phyloP scores from a whole-genome alignment of 306 rosid species.

The Vigna radiata region DNA sequence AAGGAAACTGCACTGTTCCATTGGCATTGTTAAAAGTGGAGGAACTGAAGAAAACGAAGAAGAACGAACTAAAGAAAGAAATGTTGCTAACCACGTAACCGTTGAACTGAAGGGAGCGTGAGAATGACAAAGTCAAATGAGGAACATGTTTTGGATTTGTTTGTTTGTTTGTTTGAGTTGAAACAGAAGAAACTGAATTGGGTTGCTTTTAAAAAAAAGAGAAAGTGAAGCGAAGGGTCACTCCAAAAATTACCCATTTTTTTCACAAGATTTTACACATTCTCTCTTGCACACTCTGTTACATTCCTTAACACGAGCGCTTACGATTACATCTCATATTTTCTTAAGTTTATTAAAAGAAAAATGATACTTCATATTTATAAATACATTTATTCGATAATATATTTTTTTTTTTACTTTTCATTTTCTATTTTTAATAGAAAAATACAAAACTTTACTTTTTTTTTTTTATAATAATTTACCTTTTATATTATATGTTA shows the following conservation, averaged over 20 bases:
- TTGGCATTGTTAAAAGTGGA: not conserved
- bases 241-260: not conserved
- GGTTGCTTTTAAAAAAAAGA: not conserved
- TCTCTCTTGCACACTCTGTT: too few relatives aligned
- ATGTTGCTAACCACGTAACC: constrained; percentile 4
- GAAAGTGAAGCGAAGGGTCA: not conserved
- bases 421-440: too few relatives aligned
- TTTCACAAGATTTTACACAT: too few relatives aligned
- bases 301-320: too few relatives aligned
- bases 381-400: too few relatives aligned
- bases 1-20: not conserved
- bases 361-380: too few relatives aligned
- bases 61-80: not conserved
- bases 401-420: too few relatives aligned
- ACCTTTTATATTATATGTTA: too few relatives aligned
- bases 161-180: constrained; percentile 1
- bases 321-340: too few relatives aligned
- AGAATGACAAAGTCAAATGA: not conserved
- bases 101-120: not conserved
- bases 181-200: not conserved
- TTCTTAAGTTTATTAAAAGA: too few relatives aligned
- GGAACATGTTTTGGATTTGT: not conserved
- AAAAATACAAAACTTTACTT: too few relatives aligned
- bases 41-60: not conserved
- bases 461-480: too few relatives aligned